phyloP scores from a whole-genome alignment of 371 early-diverging fungal genomes.

The Actinomucor elegans region DNA sequence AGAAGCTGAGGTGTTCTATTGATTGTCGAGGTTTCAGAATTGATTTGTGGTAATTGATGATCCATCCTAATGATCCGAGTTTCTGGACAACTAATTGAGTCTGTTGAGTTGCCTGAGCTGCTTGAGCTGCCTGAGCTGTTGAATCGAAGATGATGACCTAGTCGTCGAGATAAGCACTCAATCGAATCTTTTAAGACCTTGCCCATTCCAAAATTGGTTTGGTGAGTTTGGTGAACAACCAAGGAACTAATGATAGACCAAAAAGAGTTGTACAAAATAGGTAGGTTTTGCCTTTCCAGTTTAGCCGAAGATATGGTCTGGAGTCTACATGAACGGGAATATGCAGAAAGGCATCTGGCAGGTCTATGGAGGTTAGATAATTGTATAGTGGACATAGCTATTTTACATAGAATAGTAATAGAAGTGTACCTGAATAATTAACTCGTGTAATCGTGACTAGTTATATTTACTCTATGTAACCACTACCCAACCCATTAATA shows the following conservation, averaged over 20 bases:
- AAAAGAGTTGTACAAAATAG: slow-evolving; percentile 30
- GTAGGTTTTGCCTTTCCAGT: slow-evolving; percentile 17
- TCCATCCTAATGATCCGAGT: slow-evolving; percentile 14
- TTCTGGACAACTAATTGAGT: neutral
- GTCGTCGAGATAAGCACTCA: slow-evolving; percentile 32
- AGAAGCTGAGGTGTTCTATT: slow-evolving; percentile 16
- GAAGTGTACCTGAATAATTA: no score
- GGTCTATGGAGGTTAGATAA: slow-evolving; percentile 15
- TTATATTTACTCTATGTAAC: no score
- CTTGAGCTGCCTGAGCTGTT: no score
- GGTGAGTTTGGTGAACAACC: slow-evolving; percentile 33
- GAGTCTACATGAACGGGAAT: slow-evolving; percentile 18
- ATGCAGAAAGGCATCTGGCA: slow-evolving; percentile 22
- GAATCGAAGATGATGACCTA: slow-evolving; percentile 8
- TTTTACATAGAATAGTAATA: no score
- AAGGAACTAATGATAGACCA: slow-evolving; percentile 33
- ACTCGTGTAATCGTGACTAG: no score
- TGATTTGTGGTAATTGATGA: slow-evolving; percentile 13
- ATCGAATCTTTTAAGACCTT: slow-evolving; percentile 15
- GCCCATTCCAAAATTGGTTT: slow-evolving; percentile 33
- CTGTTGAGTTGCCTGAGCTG: slow-evolving; percentile 5
- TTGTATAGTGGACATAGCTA: no score
- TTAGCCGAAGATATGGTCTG: slow-evolving; percentile 24
- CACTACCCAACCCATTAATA: no score
- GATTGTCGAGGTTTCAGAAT: slow-evolving; percentile 3